These are phyloP conservation scores for Populus deltoides DNA, from an alignment of 345 rosid genomes.

Conservation along the genomic window DNA sequence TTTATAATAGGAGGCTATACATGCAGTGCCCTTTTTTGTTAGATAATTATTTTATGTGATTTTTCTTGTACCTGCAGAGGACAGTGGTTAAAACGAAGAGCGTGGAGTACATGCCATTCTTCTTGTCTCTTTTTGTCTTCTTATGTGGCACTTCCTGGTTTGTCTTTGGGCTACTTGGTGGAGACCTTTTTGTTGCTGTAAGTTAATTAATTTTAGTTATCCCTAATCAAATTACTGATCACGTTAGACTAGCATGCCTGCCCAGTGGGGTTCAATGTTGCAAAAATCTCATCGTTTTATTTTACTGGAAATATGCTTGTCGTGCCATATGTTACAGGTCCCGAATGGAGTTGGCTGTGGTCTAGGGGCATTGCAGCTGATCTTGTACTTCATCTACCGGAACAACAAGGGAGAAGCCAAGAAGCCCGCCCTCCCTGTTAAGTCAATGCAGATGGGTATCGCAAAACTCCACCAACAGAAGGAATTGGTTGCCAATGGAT, in stretches of 20 bases:
- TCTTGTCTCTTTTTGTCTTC: slow-evolving; percentile 84
- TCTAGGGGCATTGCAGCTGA: slow-evolving; percentile 72
- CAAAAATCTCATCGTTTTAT: background rate
- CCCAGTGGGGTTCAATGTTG: background rate
- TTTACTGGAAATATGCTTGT: background rate
- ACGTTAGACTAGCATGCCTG: no score
- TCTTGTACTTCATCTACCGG: slow-evolving; percentile 72
- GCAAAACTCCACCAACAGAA: slow-evolving; percentile 25
- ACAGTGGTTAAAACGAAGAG: slow-evolving; percentile 86
- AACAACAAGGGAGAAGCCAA: slow-evolving; percentile 40
- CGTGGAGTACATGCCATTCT: slow-evolving; percentile 97
- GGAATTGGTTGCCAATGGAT: slow-evolving; percentile 25
- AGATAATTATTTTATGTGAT: background rate
- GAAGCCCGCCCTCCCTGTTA: slow-evolving; percentile 17
- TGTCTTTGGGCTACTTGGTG: slow-evolving; percentile 78
- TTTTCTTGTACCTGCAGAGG: slow-evolving; percentile 43
- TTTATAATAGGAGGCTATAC: background rate
- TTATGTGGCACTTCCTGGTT: slow-evolving; percentile 97
- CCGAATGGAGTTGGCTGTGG: slow-evolving; percentile 91
- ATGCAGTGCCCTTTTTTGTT: background rate
- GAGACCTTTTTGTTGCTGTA: slow-evolving; percentile 81
- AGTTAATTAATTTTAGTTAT: slow-evolving; percentile 14
- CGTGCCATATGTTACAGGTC: slow-evolving; percentile 35
- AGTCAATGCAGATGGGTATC: slow-evolving; percentile 35
- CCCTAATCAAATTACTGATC: background rate